Base-by-base conservation (phyloP, 2,329 filamentous ascomycete genomes). In the Coleophoma cylindrospora region DNA sequence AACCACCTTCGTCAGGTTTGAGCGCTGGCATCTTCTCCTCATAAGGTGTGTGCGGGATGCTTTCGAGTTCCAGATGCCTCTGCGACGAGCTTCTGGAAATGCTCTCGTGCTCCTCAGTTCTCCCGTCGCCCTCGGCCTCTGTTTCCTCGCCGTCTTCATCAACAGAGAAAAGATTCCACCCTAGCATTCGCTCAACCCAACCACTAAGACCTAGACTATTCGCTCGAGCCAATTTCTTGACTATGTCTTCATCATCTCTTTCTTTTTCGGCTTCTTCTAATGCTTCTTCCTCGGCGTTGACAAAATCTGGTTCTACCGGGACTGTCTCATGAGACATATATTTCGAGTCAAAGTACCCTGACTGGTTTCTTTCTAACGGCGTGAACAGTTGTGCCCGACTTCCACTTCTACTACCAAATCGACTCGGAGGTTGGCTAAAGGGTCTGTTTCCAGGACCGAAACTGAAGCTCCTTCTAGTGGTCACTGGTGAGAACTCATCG, bases 131-230 rank as follows among this genome's bases (percentile, higher is more conserved):
- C 22, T 74, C 70, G 10, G 68, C 65, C 34, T 73, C 70, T 1
- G 66, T 68, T 19, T 76, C 74, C 47, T 81, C 77, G 2, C 79
- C 80, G 50, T 79, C 75, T 62, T 84, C 81, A 46, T 83, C 77
- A 5, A 82, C 79, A 1, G 80, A 74, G 61, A 85, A 85, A 10
- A 86, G 69, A 27, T 75, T 77, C 77, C 81, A 85, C 2, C 77
- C 77, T 40, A 82, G 66, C 51, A 84, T 65, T 52, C 68, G 76
- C 52, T 77, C 77, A 52, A 87, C 73, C 81, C 81, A 85, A 3
- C 77, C 76, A 4, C 75, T 76, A 38, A 78, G 65, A 9, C 77
- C 75, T 8, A 72, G 68, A 44, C 73, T 75, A 48, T 76, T 76
- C 15, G 73, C 70, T 53, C 75, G 73, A 34, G 85, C 76, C 5